phyloP scores from a whole-genome alignment of 345 rosid genomes.

The Passiflora organensis region DNA sequence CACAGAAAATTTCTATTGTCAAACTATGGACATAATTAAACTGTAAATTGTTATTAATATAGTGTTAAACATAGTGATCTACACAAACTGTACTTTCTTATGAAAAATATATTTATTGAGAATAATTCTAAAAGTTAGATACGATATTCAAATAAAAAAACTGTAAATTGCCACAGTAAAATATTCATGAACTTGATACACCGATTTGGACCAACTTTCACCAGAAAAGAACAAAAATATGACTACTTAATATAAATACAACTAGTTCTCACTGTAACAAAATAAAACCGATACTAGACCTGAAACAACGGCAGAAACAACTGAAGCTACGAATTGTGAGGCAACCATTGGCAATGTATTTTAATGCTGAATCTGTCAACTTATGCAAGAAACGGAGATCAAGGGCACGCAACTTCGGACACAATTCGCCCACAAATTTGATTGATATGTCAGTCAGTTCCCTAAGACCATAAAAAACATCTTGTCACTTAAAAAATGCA shows the following conservation, averaged over 20 bases:
- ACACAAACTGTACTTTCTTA: no score
- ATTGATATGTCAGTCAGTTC: slow-evolving; percentile 36
- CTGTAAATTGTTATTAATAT: no score
- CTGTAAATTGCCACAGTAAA: no score
- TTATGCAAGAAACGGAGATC: slow-evolving; percentile 36
- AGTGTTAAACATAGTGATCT: no score
- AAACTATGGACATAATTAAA: not conserved
- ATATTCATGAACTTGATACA: no score
- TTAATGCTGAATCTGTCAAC: slow-evolving; percentile 35
- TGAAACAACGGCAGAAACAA: slow-evolving; percentile 28
- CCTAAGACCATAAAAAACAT: slow-evolving; percentile 29
- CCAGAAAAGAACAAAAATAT: not conserved
- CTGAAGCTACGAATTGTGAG: slow-evolving; percentile 24
- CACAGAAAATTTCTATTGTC: not conserved
- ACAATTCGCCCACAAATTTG: slow-evolving; percentile 24
- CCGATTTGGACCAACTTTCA: no score
- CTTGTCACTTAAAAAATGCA: slow-evolving; percentile 8
- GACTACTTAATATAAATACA: not conserved
- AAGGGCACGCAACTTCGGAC: slow-evolving; percentile 31
- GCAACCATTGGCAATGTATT: slow-evolving; percentile 43
- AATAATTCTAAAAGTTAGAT: no score
- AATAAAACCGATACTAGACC: slow-evolving; percentile 12
- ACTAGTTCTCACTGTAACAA: not conserved
- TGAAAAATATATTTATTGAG: no score
- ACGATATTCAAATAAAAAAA: no score